A percentile compares a stretch with the other conserved stretches of the same genome.
Conservation (phyloP, 2,329 filamentous ascomycete genomes). For the Plectosphaerella sp. region DNA sequence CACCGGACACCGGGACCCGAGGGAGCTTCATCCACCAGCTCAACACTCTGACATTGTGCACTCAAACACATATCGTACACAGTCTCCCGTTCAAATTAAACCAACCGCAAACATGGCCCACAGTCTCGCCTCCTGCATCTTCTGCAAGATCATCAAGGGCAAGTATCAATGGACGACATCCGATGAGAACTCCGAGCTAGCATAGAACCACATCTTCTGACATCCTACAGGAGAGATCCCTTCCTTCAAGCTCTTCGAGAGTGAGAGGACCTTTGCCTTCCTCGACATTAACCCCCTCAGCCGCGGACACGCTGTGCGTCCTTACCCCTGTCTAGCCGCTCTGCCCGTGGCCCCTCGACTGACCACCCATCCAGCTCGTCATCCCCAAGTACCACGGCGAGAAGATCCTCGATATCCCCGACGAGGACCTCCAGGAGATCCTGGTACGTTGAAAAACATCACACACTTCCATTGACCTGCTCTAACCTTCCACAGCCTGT, state of each 20-base stretch:
- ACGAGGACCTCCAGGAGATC: constrained; percentile 79
- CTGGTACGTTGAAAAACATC: constrained; percentile 49
- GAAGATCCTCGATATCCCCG: constrained; percentile 89
- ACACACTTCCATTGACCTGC: background rate
- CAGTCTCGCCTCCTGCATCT: constrained; percentile 73
- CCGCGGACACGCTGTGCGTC: constrained; percentile 78
- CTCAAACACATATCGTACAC: background rate
- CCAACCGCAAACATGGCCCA: constrained; percentile 18
- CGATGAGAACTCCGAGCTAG: background rate
- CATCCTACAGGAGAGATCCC: constrained; percentile 76
- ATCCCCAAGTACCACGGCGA: constrained; percentile 93
- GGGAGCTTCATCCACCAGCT: background rate
- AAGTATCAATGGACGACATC: constrained; percentile 10
- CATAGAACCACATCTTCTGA: background rate
- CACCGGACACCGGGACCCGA: background rate
- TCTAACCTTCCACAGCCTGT: constrained; percentile 49
- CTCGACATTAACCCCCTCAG: constrained; percentile 91
- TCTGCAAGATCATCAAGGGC: constrained; percentile 98
- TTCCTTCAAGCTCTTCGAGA: constrained; percentile 94
- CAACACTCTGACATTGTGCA: background rate
- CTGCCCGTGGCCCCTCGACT: background rate
- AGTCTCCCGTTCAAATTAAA: too few relatives aligned
- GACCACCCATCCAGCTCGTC: constrained; percentile 61
- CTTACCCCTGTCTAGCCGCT: background rate
- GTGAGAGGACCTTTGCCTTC: constrained; percentile 88